Percentiles rank a stretch among this genome's conserved stretches.
phyloP scores from a whole-genome alignment of 1,139 yeast species.

The Blastobotrys petasosporus region DNA sequence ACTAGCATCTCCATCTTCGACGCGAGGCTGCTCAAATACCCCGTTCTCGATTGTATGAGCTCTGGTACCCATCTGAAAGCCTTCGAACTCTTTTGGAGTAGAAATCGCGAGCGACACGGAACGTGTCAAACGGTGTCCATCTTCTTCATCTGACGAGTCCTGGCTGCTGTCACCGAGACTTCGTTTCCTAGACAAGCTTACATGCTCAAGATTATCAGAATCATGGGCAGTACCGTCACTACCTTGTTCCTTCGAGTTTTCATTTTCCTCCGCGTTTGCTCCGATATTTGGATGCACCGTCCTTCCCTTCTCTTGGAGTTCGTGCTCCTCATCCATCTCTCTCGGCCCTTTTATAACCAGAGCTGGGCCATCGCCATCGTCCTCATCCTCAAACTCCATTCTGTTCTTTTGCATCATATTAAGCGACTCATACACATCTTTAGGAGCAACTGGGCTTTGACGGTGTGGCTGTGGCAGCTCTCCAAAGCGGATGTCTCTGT shows the following conservation, averaged over 20 bases:
- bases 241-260: no score
- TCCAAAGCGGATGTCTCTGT: slow-evolving; percentile 37
- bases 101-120: no score
- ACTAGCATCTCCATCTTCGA: not conserved
- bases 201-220: no score
- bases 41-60: slow-evolving; percentile 44
- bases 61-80: slow-evolving; percentile 33
- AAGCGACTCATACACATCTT: slow-evolving; percentile 78
- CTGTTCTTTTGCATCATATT: slow-evolving; percentile 56
- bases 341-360: slow-evolving; percentile 74
- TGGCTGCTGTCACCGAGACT: no score
- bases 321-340: slow-evolving; percentile 47
- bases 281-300: no score
- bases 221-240: no score
- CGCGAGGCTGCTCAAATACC: not conserved
- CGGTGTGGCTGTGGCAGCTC: slow-evolving; percentile 41
- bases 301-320: slow-evolving; percentile 14
- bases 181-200: no score
- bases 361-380: slow-evolving; percentile 70
- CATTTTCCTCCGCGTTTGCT: no score
- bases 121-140: no score
- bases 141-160: no score
- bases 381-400: slow-evolving; percentile 23
- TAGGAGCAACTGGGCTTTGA: slow-evolving; percentile 57
- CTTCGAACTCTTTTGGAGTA: not conserved